Conservation (phyloP, 1,284 basidiomycete species). For the Termitomyces sp. region DNA sequence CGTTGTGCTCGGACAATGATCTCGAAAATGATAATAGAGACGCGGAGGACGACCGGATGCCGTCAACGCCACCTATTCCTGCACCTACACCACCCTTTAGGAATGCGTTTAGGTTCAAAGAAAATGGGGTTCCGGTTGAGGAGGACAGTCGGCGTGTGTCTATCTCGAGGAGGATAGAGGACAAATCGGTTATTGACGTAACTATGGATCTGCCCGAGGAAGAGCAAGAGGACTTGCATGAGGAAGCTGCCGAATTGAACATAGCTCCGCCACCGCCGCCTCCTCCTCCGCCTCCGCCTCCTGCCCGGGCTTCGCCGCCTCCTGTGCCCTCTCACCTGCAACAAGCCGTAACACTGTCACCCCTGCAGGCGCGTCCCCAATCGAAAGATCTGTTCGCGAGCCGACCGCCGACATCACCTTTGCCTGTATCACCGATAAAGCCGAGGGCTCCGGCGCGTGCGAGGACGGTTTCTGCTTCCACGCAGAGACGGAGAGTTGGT, state of each 20-base stretch:
- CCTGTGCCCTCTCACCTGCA: slow-evolving; percentile 18
- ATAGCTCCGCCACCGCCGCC: slow-evolving; percentile 2
- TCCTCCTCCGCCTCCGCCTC: slow-evolving; percentile 25
- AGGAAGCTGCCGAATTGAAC: background rate
- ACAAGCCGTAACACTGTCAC: slow-evolving; percentile 10
- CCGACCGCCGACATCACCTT: slow-evolving; percentile 58
- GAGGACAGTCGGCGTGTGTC: background rate
- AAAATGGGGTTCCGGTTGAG: slow-evolving; percentile 28
- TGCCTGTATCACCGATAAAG: slow-evolving; percentile 53
- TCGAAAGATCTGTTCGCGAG: slow-evolving; percentile 44
- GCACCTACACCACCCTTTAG: slow-evolving; percentile 14
- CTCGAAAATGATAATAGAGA: slow-evolving; percentile 33
- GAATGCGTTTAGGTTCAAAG: slow-evolving; percentile 25
- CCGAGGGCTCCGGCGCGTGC: slow-evolving; percentile 48
- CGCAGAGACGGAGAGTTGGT: slow-evolving; percentile 15
- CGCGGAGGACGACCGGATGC: slow-evolving; percentile 43
- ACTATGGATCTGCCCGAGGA: slow-evolving; percentile 24
- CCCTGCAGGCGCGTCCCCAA: slow-evolving; percentile 1
- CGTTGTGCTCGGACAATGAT: slow-evolving; percentile 64
- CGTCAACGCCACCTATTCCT: slow-evolving; percentile 37
- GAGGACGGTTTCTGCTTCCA: slow-evolving; percentile 21
- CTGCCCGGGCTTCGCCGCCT: background rate
- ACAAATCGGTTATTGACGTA: slow-evolving; percentile 31
- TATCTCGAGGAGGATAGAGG: slow-evolving; percentile 5
- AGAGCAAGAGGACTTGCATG: background rate